Evolutionary conservation across 495 filamentous ascomycete species (phyloP).

Genomic region (Aeminium ludgeri): DNA sequence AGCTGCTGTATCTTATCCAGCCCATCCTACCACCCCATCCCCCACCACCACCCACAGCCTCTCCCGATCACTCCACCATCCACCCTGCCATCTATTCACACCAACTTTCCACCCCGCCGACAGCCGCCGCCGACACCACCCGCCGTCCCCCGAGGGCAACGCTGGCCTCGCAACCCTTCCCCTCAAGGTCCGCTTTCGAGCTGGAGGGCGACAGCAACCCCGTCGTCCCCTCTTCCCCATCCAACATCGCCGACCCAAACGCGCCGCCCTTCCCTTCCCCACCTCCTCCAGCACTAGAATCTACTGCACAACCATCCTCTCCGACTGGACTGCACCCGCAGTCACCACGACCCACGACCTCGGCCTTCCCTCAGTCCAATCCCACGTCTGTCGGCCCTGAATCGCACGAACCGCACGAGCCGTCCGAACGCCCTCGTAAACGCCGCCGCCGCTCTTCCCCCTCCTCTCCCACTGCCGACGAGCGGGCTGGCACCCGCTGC

Average conservation of each 20-base stretch:
- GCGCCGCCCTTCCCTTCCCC: constrained; percentile 22
- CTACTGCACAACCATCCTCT: constrained; percentile 19
- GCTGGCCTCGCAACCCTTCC: neutral
- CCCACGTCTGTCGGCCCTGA: too few species aligned
- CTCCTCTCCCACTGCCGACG: constrained; percentile 12
- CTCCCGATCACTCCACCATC: too few species aligned
- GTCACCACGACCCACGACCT: constrained; percentile 12
- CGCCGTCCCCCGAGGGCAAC: neutral
- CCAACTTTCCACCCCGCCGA: too few species aligned
- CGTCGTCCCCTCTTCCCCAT: constrained; percentile 33
- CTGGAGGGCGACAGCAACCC: constrained; percentile 43
- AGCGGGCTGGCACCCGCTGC: too few species aligned
- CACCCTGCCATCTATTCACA: too few species aligned
- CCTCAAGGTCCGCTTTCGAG: constrained; percentile 29
- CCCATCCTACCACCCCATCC: too few species aligned
- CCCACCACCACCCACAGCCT: too few species aligned
- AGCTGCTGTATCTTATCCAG: too few species aligned
- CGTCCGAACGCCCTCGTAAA: constrained; percentile 15
- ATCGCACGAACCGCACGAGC: too few species aligned
- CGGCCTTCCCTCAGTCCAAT: constrained; percentile 14
- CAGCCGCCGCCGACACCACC: too few species aligned
- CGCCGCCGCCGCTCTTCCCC: constrained; percentile 17
- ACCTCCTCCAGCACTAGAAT: constrained; percentile 24
- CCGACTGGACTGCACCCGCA: too few species aligned
- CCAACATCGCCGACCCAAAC: constrained; percentile 43